These are phyloP conservation scores for Ophiostoma quercus DNA, from an alignment of 2,329 filamentous ascomycete genomes.

Conservation along the genomic window DNA sequence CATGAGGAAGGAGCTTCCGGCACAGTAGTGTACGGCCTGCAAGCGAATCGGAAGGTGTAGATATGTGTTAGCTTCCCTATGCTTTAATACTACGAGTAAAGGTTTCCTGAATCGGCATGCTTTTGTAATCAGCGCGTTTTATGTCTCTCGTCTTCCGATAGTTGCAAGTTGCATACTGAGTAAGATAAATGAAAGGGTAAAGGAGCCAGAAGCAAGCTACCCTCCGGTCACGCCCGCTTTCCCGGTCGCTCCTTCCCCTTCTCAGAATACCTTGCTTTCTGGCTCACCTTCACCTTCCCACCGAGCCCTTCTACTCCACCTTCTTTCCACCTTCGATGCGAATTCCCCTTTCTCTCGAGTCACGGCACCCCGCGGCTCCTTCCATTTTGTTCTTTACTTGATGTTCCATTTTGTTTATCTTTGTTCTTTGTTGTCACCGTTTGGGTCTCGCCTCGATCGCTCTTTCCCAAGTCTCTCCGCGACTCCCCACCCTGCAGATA, in stretches of 20 bases:
- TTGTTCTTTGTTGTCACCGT: too few relatives aligned
- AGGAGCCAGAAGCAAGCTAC: neutral
- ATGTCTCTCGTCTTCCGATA: too few relatives aligned
- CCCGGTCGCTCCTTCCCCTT: conserved; percentile 17
- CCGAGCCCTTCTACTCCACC: conserved; percentile 1
- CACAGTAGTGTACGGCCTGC: neutral
- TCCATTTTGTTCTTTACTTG: neutral
- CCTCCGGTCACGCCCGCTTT: conserved; percentile 18
- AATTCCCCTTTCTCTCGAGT: conserved; percentile 19
- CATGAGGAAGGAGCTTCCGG: neutral
- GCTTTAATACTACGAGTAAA: too few relatives aligned
- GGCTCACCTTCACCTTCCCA: neutral
- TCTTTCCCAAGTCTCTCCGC: conserved; percentile 5
- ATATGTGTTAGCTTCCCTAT: neutral
- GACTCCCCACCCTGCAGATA: neutral
- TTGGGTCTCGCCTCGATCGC: too few relatives aligned
- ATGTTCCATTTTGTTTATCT: too few relatives aligned
- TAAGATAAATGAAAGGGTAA: neutral
- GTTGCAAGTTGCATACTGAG: neutral
- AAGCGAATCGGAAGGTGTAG: neutral
- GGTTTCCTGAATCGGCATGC: too few relatives aligned
- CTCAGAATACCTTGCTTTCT: neutral
- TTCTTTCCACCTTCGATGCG: conserved; percentile 23
- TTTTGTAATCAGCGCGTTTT: too few relatives aligned
- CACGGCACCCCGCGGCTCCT: neutral